Evolutionary conservation across 179 eudicot genomes (phyloP), one percentile per base, ranked within the genome.

Genomic region (Spinacia oleracea): DNA sequence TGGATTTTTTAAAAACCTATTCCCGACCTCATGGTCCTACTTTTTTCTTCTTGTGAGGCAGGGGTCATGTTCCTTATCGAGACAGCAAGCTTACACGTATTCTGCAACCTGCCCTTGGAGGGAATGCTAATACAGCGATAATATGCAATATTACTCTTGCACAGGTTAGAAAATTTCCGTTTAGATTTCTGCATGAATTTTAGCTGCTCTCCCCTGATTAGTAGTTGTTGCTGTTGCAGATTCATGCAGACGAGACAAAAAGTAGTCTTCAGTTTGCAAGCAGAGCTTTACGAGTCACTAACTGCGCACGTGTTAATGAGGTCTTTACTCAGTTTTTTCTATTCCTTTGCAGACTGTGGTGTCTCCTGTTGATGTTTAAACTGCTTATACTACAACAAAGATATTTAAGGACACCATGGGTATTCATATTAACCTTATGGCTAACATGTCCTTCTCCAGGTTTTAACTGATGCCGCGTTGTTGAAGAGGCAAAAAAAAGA

Each of bases 201-300:
- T 25, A 38, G 21, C 15, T 77, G 42, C 34, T 42, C 21, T 40
- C 40, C 59, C 10, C 73, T 80, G 70, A 78, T n/a, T 50, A 74
- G 34, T 51, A 27, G 34, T 59, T 78, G 53, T 77, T 76, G 56
- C 43, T 67, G 73, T 85, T 87, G 79, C 90, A 96, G 99, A 83
- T 90, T 79, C 99, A 96, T 84, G 97, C 98, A 63, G 99, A 96
- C 78, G 99, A 96, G 89, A 96, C 99, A 60, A 96, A 92, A 89
- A 93, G 99, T 74, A 96, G 97, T 77, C 98, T 96, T 72, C 99
- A 93, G 78, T 96, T 96, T 83, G 98, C 99, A 76, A 96, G 98
- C 88, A 87, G 99, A 86, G 99, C 99, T 79, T 86, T 96, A 79
- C 93, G 90, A 65, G 98, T 96, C 77, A 96, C 99, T 59, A 96